A percentile compares a stretch with the other conserved stretches of the same genome.
Conservation (phyloP, 257 asterid species). For the Thymus quinquecostatus region DNA sequence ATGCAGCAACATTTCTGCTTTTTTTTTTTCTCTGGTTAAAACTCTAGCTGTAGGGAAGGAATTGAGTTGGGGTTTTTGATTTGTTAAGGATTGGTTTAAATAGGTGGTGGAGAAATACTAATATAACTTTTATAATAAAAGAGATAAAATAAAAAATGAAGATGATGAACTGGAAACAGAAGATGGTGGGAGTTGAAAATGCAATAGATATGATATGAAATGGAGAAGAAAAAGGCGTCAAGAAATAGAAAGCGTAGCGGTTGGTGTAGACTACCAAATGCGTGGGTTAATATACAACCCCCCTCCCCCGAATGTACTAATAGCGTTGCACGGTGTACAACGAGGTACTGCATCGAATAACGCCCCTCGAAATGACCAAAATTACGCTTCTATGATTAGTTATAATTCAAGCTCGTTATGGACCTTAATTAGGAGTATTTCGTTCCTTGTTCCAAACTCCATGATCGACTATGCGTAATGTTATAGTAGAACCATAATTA, state of each 20-base stretch:
- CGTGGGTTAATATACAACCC: not conserved
- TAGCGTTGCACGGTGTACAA: constrained; percentile 26
- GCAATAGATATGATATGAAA: constrained; percentile 3
- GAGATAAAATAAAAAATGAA: not conserved
- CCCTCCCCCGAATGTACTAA: constrained; percentile 17
- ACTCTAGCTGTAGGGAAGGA: not conserved
- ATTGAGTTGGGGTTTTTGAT: constrained; percentile 23
- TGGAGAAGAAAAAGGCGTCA: constrained; percentile 32
- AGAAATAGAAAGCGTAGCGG: constrained; percentile 28
- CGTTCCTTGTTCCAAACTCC: too few relatives aligned
- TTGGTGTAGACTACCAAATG: constrained; percentile 15
- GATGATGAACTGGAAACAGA: constrained; percentile 59
- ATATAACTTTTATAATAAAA: not conserved
- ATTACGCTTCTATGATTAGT: too few relatives aligned
- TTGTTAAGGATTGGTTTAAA: constrained; percentile 23
- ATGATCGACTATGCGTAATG: too few relatives aligned
- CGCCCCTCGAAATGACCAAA: too few relatives aligned
- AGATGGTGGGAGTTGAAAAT: constrained; percentile 5
- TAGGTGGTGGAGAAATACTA: constrained; percentile 18
- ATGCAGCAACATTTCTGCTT: constrained; percentile 32
- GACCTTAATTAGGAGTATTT: too few relatives aligned
- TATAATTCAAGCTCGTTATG: too few relatives aligned
- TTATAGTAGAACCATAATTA: too few relatives aligned
- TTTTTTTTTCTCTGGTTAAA: not conserved
- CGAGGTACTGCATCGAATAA: not conserved